phyloP scores from a whole-genome alignment of 805 yeast species.

The Kodamaea neixiangensis region DNA sequence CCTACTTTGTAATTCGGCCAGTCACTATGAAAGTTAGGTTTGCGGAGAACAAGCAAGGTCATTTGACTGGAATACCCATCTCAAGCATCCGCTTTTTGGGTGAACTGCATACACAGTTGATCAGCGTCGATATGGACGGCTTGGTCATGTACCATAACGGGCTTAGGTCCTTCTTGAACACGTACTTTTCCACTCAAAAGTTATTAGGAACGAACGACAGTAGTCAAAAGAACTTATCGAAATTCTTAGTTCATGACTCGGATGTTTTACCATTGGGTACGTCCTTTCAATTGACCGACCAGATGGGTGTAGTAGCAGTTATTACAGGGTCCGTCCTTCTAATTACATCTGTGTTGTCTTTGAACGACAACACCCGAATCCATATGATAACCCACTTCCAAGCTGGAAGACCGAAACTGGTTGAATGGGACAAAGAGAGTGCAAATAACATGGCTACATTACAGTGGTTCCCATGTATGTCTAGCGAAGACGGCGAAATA shows the following conservation, averaged over 20 bases:
- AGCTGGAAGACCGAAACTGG: conserved; percentile 47
- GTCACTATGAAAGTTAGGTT: conserved; percentile 27
- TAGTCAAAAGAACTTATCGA: conserved; percentile 15
- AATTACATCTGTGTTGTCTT: conserved; percentile 53
- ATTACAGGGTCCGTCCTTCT: conserved; percentile 52
- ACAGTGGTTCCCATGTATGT: conserved; percentile 62
- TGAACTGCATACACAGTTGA: conserved; percentile 27
- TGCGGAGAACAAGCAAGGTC: conserved; percentile 30
- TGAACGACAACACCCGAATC: conserved; percentile 32
- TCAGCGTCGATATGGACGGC: conserved; percentile 37
- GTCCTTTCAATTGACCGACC: conserved; percentile 53
- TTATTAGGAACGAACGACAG: conserved; percentile 50
- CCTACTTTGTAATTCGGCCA: conserved; percentile 22
- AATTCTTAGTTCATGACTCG: conserved; percentile 30
- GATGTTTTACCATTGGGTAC: conserved; percentile 64
- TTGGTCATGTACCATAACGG: conserved; percentile 66
- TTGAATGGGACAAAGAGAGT: conserved; percentile 8
- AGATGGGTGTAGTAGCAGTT: conserved; percentile 59
- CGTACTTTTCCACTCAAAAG: conserved; percentile 47
- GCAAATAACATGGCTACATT: conserved; percentile 19
- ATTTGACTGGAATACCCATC: conserved; percentile 26
- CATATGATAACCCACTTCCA: conserved; percentile 52
- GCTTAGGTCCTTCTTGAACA: conserved; percentile 55
- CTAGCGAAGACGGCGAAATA: conserved; percentile 27
- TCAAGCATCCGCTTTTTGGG: conserved; percentile 30